These are phyloP conservation scores for Metschnikowia bowlesiae DNA, from an alignment of 805 yeast species.

Conservation along the genomic window DNA sequence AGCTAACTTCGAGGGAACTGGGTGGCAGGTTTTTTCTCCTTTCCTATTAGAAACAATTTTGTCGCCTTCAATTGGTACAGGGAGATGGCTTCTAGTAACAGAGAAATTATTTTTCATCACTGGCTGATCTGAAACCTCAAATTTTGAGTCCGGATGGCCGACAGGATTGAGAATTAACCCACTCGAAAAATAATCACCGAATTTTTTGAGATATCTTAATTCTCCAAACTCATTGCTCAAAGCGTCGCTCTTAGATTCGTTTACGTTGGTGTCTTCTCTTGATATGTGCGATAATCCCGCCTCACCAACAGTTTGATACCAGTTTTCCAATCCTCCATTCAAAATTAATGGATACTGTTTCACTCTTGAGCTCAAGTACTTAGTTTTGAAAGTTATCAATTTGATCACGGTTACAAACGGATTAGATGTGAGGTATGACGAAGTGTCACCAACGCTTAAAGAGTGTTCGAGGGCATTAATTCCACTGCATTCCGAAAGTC, in stretches of 20 bases:
- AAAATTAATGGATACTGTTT: conserved; percentile 30
- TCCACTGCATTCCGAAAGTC: conserved; percentile 24
- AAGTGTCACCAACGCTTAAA: conserved; percentile 30
- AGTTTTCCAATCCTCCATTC: conserved; percentile 34
- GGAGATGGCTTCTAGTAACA: not conserved
- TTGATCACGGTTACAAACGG: conserved; percentile 51
- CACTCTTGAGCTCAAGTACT: conserved; percentile 31
- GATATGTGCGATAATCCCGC: conserved; percentile 7
- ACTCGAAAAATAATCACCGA: conserved; percentile 13
- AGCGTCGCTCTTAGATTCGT: conserved; percentile 14
- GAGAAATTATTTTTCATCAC: not conserved
- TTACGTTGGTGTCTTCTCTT: not conserved
- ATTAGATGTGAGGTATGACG: conserved; percentile 45
- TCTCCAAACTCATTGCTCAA: not conserved
- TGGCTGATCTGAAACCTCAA: not conserved
- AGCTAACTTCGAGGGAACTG: not conserved
- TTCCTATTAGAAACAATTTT: not conserved
- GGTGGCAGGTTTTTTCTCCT: not conserved
- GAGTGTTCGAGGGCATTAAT: conserved; percentile 34
- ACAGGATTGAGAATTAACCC: conserved; percentile 1
- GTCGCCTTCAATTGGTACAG: not conserved
- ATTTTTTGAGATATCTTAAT: conserved; percentile 10
- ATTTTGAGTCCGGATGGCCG: not conserved
- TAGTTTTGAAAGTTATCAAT: conserved; percentile 26
- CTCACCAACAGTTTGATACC: conserved; percentile 32